Evolutionary conservation across 2,329 filamentous ascomycete species (phyloP).

Genomic region (Pochonia chlamydosporia): DNA sequence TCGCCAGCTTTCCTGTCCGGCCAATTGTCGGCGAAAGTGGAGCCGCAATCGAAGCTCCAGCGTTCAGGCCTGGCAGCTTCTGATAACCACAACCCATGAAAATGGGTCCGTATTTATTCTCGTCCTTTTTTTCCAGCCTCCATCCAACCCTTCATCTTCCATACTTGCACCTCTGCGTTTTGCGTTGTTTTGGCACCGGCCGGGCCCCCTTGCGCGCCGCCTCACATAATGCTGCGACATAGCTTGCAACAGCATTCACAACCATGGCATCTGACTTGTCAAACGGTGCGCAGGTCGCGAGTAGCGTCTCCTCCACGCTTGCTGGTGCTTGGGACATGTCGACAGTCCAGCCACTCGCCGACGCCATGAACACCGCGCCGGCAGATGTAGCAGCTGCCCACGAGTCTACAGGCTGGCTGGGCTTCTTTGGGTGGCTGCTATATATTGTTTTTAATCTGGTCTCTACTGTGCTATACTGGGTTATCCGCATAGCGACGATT

Average conservation of each 20-base stretch:
- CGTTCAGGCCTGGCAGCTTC: background rate
- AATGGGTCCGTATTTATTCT: conserved; percentile 9
- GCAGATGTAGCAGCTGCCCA: conserved; percentile 28
- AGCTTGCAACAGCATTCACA: conserved; percentile 23
- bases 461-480: conserved; percentile 65
- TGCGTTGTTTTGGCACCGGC: conserved; percentile 4
- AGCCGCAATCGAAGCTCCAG: background rate
- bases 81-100: conserved; percentile 6
- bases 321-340: conserved; percentile 24
- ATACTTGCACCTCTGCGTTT: conserved; percentile 7
- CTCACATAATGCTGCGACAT: conserved; percentile 31
- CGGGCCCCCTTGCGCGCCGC: conserved; percentile 17
- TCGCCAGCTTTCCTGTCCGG: background rate
- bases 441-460: conserved; percentile 49
- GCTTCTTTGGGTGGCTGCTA: conserved; percentile 49
- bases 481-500: conserved; percentile 79
- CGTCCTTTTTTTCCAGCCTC: conserved; percentile 9
- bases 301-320: conserved; percentile 26
- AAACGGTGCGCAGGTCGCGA: conserved; percentile 28
- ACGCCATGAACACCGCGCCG: conserved; percentile 28
- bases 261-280: conserved; percentile 37
- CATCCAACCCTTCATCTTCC: conserved; percentile 5
- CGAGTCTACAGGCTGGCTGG: conserved; percentile 49
- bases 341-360: conserved; percentile 26
- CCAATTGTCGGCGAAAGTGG: background rate